Percentiles rank a stretch among this genome's conserved stretches.
Conservation (phyloP, 306 rosid species). For the Elaeagnus macrophylla region DNA sequence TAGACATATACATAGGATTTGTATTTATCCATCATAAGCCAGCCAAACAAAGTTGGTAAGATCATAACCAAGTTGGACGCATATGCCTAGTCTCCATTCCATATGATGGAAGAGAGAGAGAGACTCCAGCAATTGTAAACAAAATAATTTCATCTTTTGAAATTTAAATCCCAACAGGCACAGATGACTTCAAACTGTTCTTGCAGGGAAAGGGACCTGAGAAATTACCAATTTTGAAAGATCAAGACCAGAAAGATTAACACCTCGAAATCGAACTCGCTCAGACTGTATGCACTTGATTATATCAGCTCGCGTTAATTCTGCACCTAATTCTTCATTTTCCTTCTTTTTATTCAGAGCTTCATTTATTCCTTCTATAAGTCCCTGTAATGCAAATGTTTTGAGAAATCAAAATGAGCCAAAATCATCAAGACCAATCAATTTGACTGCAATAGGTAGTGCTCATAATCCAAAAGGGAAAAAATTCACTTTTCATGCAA, state of each 20-base stretch:
- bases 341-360: conserved; percentile 45
- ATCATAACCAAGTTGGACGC: too few relatives aligned
- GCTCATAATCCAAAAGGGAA: neutral
- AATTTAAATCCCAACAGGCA: neutral
- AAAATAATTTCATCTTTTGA: neutral
- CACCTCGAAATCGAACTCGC: conserved; percentile 81
- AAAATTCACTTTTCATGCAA: neutral
- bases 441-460: neutral
- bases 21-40: too few relatives aligned
- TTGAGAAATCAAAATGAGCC: neutral
- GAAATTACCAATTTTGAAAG: conserved; percentile 80
- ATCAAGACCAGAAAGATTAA: conserved; percentile 90
- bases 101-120: too few relatives aligned
- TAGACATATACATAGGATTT: too few relatives aligned
- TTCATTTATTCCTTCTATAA: conserved; percentile 56
- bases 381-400: conserved; percentile 46
- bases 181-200: neutral
- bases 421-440: neutral
- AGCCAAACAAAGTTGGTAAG: too few relatives aligned
- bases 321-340: conserved; percentile 55
- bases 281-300: conserved; percentile 89
- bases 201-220: conserved; percentile 10
- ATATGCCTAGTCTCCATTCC: too few relatives aligned
- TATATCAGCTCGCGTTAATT: conserved; percentile 75
- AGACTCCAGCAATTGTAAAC: neutral